Conservation (phyloP, 768 basidiomycete species). For the Gloeophyllum trabeum region DNA sequence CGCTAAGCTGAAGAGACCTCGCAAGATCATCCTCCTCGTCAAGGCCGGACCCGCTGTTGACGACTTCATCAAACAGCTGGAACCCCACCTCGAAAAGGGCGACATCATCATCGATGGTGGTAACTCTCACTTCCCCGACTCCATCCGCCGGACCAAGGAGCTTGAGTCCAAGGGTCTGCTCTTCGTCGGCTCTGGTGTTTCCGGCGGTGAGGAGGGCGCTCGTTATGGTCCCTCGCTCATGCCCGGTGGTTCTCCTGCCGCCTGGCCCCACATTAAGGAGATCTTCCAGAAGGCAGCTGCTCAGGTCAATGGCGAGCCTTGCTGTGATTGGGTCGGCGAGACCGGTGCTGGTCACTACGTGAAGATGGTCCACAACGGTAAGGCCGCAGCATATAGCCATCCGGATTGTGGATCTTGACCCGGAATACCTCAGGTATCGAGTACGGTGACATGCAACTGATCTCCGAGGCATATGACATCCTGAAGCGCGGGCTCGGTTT, state of each 20-base stretch:
- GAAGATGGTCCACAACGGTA: slow-evolving; percentile 99
- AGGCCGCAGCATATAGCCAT: too few relatives aligned
- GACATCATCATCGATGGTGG: slow-evolving; percentile 99
- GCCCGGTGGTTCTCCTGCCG: slow-evolving; percentile 91
- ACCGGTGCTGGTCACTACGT: slow-evolving; percentile 96
- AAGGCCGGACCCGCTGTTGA: slow-evolving; percentile 97
- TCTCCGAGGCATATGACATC: slow-evolving; percentile 98
- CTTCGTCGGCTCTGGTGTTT: slow-evolving; percentile 98
- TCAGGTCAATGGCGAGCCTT: slow-evolving; percentile 89
- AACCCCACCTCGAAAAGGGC: slow-evolving; percentile 83
- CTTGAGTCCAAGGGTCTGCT: slow-evolving; percentile 91
- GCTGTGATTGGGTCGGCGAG: slow-evolving; percentile 99
- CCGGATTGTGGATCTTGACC: too few relatives aligned
- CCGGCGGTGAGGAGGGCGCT: slow-evolving; percentile 98
- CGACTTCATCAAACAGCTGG: slow-evolving; percentile 84
- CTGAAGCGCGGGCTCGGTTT: slow-evolving; percentile 92
- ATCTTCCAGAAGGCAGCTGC: slow-evolving; percentile 99
- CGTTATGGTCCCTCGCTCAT: slow-evolving; percentile 95
- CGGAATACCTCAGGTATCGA: slow-evolving; percentile 84
- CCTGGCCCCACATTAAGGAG: slow-evolving; percentile 95
- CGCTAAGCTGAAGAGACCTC: slow-evolving; percentile 86
- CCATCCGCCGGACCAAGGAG: slow-evolving; percentile 87
- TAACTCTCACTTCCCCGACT: slow-evolving; percentile 98
- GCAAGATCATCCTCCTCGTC: slow-evolving; percentile 97
- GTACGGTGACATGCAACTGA: slow-evolving; percentile 99